Evolutionary conservation across 139 green algal species (phyloP).

Genomic region (Chlamydomonas applanata): DNA sequence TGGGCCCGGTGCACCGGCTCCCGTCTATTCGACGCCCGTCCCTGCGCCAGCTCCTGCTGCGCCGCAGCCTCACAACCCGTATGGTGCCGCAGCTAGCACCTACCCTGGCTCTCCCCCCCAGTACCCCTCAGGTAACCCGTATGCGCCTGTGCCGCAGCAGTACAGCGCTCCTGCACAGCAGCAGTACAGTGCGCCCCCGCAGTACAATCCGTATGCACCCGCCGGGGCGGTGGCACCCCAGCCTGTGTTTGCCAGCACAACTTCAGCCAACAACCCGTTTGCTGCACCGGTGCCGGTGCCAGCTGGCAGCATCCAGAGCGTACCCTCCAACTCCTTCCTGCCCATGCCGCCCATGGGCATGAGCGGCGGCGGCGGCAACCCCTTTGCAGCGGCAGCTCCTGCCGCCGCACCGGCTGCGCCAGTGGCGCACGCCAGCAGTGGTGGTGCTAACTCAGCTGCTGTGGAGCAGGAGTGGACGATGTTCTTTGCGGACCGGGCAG

Average conservation of each 20-base stretch:
- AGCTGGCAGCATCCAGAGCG: neutral
- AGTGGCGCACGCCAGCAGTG: neutral
- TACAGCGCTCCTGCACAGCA: neutral
- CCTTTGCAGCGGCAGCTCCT: constrained; percentile 9
- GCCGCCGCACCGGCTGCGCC: neutral
- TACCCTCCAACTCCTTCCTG: neutral
- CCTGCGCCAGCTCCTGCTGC: neutral
- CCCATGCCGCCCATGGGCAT: neutral
- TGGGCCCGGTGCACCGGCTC: neutral
- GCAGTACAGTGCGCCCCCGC: neutral
- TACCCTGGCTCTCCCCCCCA: neutral
- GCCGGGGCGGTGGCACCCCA: neutral
- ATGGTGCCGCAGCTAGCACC: neutral
- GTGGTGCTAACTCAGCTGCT: neutral
- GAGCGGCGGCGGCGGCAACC: neutral
- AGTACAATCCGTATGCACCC: neutral
- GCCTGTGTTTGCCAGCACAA: too few species aligned
- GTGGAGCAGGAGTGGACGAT: constrained; percentile 30
- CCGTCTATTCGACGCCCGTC: neutral
- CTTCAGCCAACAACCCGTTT: constrained; percentile 16
- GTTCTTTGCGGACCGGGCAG: constrained; percentile 24
- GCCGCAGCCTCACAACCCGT: too few species aligned
- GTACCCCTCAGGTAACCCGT: neutral
- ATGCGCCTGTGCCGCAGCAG: neutral
- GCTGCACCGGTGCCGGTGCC: too few species aligned